phyloP scores from a whole-genome alignment of 108 stramenopile genomes.

The Mediolabrus comicus region DNA sequence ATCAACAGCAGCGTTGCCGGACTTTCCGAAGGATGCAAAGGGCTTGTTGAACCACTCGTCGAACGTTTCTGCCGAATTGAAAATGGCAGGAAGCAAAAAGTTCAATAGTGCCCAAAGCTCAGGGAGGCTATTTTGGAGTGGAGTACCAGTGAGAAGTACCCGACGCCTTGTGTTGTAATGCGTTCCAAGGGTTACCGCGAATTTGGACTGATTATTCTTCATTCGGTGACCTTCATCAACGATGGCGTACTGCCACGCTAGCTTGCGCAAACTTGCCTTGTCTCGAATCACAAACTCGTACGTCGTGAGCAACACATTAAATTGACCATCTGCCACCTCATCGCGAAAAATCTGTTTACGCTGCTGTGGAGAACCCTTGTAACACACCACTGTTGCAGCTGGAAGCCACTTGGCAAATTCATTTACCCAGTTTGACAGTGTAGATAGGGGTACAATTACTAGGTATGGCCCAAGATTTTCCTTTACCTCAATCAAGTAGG shows the following conservation, averaged over 20 bases:
- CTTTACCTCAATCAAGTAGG: conserved; percentile 55
- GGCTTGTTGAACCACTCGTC: conserved; percentile 94
- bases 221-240: conserved; percentile 99
- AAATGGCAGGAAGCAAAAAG: conserved; percentile 89
- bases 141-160: conserved; percentile 97
- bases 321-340: conserved; percentile 78
- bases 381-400: conserved; percentile 89
- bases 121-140: conserved; percentile 95
- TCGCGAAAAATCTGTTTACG: conserved; percentile 79
- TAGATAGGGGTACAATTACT: conserved; percentile 96
- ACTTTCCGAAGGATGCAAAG: conserved; percentile 74
- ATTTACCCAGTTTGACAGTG: conserved; percentile 98
- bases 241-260: conserved; percentile 90
- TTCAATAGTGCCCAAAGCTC: conserved; percentile 96
- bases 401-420: conserved; percentile 85
- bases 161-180: conserved; percentile 85
- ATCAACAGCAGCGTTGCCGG: conserved; percentile 11
- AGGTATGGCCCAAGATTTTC: conserved; percentile 90
- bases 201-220: conserved; percentile 93
- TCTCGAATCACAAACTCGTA: conserved; percentile 94
- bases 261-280: conserved; percentile 94
- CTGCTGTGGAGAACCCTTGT: conserved; percentile 66
- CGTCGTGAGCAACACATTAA: conserved; percentile 86
- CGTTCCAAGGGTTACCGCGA: conserved; percentile 95
- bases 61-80: conserved; percentile 88